A percentile compares a stretch with the other conserved stretches of the same genome.
phyloP scores from a whole-genome alignment of 225 moss, liverwort and hornwort genomes.

The Marchantia polymorpha region DNA sequence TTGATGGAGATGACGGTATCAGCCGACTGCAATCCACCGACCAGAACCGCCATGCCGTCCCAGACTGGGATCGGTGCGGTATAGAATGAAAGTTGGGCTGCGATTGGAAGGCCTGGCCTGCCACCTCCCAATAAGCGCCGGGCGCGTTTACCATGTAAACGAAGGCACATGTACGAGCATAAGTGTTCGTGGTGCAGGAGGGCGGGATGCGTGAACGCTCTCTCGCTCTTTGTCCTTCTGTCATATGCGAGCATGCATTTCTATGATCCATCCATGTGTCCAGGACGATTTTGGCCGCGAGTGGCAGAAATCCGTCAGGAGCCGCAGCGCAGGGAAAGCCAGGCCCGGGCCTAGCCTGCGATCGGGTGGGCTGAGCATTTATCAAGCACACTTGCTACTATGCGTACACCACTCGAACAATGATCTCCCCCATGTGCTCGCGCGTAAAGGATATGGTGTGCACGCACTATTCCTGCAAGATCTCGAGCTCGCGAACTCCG shows the following conservation, averaged over 20 bases:
- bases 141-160: background rate
- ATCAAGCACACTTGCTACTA: background rate
- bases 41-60: background rate
- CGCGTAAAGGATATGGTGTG: background rate
- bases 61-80: background rate
- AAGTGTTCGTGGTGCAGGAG: background rate
- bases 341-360: too few species aligned
- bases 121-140: background rate
- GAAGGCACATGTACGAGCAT: slow-evolving; percentile 4
- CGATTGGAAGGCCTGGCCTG: background rate
- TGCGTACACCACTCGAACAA: background rate
- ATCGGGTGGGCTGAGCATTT: background rate
- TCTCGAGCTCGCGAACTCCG: background rate
- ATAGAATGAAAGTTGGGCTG: background rate
- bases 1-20: background rate
- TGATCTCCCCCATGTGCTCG: background rate
- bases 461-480: background rate
- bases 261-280: background rate
- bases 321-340: background rate
- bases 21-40: slow-evolving; percentile 6
- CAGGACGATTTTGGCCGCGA: background rate
- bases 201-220: background rate
- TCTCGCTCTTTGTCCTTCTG: background rate
- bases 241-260: background rate
- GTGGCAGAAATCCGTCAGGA: background rate